Evolutionary conservation across 2,329 filamentous ascomycete species (phyloP).

Genomic region (Dactylellina parvicollis): DNA sequence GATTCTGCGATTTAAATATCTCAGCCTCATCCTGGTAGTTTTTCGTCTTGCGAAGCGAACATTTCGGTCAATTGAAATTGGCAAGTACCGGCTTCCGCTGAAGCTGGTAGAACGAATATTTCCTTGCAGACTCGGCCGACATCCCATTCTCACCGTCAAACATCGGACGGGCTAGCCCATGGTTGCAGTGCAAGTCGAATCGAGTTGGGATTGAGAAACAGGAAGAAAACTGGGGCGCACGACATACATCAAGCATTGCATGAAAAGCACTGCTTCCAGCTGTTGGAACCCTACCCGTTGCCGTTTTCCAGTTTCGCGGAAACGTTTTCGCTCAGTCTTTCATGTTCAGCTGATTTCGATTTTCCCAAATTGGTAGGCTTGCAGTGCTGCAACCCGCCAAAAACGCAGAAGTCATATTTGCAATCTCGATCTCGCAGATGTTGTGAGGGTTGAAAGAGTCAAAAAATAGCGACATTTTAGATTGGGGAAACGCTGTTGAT

Average conservation of each 20-base stretch:
- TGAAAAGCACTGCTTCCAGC: not conserved
- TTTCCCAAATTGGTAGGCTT: constrained; percentile 25
- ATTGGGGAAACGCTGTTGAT: too few species aligned
- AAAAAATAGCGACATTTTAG: not conserved
- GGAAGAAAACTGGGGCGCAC: not conserved
- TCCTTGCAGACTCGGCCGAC: constrained; percentile 32
- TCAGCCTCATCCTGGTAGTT: constrained; percentile 25
- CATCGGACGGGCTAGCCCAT: constrained; percentile 15
- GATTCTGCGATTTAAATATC: constrained; percentile 18
- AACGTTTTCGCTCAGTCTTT: not conserved
- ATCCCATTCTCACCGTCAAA: constrained; percentile 13
- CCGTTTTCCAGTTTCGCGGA: constrained; percentile 12
- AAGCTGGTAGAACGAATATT: not conserved
- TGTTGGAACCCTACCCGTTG: constrained; percentile 1
- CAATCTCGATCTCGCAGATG: not conserved
- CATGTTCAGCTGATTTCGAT: constrained; percentile 2
- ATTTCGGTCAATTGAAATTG: constrained; percentile 7
- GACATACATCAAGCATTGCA: constrained; percentile 39
- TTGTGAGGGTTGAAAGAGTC: constrained; percentile 3
- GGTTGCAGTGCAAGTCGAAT: constrained; percentile 24
- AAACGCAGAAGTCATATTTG: constrained; percentile 38
- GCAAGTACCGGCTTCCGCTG: constrained; percentile 4
- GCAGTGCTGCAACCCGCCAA: constrained; percentile 20
- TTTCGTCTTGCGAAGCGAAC: not conserved
- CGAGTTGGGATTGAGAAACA: constrained; percentile 1